Evolutionary conservation across 495 filamentous ascomycete species (phyloP), one percentile per base, ranked within the genome.

Genomic region (Recurvomyces mirabilis): DNA sequence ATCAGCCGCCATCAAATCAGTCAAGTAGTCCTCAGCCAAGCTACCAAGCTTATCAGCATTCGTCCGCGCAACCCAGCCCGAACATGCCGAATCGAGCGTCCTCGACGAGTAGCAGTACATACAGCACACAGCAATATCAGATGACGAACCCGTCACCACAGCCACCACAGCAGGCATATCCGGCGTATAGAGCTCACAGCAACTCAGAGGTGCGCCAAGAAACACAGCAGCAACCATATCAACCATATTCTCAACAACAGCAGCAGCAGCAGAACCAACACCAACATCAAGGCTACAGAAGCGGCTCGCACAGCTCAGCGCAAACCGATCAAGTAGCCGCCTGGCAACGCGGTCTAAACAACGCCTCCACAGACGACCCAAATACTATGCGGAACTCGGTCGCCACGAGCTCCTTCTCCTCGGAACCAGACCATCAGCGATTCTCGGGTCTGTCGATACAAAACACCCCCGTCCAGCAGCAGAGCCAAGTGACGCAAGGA

Each of bases 361-460:
- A 5, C 23, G 39, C 39, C 11, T 42, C 39, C 11, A 6, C 39
- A 17, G 39, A 42, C 4, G 39, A 42, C 18, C 39, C 39, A 17
- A 42, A 42, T 20, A 12, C 5, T 14, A 42, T 42, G 5, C 23
- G 39, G 19, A 34, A 42, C 23, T 42, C 39, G 12, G 19, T 21
- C 5, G 4, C 10, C n/a, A 30, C 39, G 6, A 42, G 19, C 24
- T 6, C 22, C 10, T 37, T n/a, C n/a, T n/a, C 7, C n/a, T 17
- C 15, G 7, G 39, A 30, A 18, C 39, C 39, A 21, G 39, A 42
- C 31, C 39, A 42, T 30, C 39, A 42, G 18, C 23, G 39, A 12
- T 42, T 42, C 17, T 42, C 39, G 11, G 22, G 31, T n/a, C 5
- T 42, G 11, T 42, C 39, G 18, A 30, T 42, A 9, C 23, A 31